Conservation (phyloP, 768 basidiomycete species). For the Kondoa subrosea region DNA sequence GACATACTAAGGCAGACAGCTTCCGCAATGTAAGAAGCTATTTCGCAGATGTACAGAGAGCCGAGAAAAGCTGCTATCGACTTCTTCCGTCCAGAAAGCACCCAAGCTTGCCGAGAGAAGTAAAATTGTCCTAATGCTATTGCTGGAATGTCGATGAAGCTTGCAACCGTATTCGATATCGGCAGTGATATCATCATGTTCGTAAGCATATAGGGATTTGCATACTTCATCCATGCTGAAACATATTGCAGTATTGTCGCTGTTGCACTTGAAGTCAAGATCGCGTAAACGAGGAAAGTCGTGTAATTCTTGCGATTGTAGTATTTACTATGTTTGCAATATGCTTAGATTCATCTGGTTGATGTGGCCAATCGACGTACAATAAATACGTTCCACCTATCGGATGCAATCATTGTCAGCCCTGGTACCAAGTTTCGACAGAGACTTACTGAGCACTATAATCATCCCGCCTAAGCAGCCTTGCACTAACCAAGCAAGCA, state of each 20-base stretch:
- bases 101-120: neutral
- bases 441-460: no score
- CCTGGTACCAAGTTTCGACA: no score
- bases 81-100: neutral
- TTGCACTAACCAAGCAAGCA: no score
- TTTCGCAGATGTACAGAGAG: neutral
- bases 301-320: neutral
- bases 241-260: neutral
- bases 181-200: neutral
- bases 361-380: no score
- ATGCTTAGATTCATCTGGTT: no score
- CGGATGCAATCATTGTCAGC: no score
- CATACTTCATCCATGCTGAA: neutral
- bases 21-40: neutral
- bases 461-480: no score
- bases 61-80: neutral
- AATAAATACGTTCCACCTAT: no score
- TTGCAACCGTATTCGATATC: neutral
- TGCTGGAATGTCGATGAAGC: neutral
- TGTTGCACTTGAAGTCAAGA: neutral
- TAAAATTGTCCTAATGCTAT: neutral
- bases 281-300: neutral
- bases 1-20: neutral
- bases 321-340: neutral
- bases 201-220: neutral